phyloP scores from a whole-genome alignment of 1,139 yeast genomes.

The Starmera stellimalicola region DNA sequence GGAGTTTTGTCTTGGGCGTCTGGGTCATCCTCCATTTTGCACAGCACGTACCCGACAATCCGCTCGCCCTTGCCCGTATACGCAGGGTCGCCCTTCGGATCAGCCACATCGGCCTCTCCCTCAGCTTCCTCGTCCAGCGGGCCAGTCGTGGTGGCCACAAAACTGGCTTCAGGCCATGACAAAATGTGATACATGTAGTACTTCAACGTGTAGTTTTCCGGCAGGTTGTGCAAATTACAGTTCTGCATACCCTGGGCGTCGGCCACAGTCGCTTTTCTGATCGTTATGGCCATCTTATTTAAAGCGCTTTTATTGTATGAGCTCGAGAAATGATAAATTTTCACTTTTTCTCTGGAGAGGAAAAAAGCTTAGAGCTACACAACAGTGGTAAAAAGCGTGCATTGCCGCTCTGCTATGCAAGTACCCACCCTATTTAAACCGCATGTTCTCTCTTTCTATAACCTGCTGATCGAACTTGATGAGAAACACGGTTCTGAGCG shows the following conservation, averaged over 20 bases:
- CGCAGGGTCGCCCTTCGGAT: constrained; percentile 35
- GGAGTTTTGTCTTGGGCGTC: constrained; percentile 62
- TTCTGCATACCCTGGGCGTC: constrained; percentile 96
- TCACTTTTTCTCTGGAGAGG: neutral
- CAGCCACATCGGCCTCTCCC: constrained; percentile 17
- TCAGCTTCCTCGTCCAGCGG: constrained; percentile 25
- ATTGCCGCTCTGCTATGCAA: neutral
- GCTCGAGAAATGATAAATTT: neutral
- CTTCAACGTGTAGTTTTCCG: constrained; percentile 89
- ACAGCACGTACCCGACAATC: constrained; percentile 88
- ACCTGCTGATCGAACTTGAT: constrained; percentile 64
- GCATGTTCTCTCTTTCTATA: constrained; percentile 39
- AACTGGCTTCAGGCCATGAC: constrained; percentile 97
- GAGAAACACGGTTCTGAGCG: constrained; percentile 73
- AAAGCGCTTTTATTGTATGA: too few relatives aligned
- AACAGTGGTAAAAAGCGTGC: neutral
- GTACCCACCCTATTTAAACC: constrained; percentile 14
- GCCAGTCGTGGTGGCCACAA: constrained; percentile 69
- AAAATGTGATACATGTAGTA: constrained; percentile 89
- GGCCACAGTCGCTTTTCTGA: constrained; percentile 77
- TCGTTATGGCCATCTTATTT: constrained; percentile 75
- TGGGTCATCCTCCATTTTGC: constrained; percentile 95
- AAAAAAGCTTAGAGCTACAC: neutral
- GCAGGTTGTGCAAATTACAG: constrained; percentile 85
- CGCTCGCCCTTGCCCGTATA: constrained; percentile 61